Percentiles rank a stretch among this genome's conserved stretches.
Evolutionary conservation across 768 basidiomycete genomes (phyloP).

Genomic region (Suillus brevipes): DNA sequence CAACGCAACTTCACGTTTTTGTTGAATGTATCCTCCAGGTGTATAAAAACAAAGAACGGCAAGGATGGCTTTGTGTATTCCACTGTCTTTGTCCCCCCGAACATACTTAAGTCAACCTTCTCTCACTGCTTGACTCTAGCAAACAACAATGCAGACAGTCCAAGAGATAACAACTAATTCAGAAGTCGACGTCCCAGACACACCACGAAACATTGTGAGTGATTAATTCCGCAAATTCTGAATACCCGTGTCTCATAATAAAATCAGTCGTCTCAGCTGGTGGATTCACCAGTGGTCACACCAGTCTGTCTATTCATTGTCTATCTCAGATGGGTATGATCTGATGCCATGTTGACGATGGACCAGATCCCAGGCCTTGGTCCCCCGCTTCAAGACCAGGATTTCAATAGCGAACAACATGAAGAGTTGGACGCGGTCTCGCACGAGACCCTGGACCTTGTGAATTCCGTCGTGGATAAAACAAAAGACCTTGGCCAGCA

Average conservation of each 20-base stretch:
- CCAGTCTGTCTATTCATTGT: not conserved
- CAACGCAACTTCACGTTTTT: not conserved
- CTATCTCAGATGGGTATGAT: not conserved
- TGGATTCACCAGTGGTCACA: not conserved
- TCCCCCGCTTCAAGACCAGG: not conserved
- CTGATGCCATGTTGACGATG: not conserved
- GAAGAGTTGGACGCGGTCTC: not conserved
- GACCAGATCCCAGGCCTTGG: not conserved
- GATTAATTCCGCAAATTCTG: not conserved
- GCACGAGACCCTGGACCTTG: not conserved
- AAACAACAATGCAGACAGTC: not conserved
- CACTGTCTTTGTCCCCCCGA: not conserved
- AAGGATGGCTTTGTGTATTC: not conserved
- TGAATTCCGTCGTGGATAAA: not conserved
- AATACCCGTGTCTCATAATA: not conserved
- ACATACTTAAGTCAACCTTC: not conserved
- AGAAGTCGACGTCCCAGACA: not conserved
- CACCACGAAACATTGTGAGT: not conserved
- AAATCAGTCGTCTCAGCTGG: not conserved
- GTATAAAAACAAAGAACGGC: not conserved
- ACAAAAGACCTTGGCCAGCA: not conserved
- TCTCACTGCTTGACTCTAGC: not conserved
- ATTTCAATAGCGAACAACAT: not conserved
- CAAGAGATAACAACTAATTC: not conserved
- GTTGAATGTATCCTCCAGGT: not conserved